Evolutionary conservation across 345 rosid genomes (phyloP), one percentile per base, ranked within the genome.

Genomic region (Eucalyptus erythrocorys): DNA sequence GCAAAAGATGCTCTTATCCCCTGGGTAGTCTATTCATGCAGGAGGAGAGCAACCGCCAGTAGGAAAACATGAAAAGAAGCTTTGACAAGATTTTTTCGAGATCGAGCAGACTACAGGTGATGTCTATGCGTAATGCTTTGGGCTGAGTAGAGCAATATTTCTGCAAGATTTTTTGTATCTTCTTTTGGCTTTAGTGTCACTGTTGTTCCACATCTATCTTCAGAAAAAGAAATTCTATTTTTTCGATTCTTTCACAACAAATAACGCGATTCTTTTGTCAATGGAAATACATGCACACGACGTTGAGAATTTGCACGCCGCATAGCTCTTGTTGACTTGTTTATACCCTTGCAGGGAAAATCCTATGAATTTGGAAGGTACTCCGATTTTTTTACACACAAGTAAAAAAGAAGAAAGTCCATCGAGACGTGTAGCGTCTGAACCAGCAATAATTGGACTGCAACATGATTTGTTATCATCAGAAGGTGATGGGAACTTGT

Each of bases 281-380:
- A 3, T 37, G 82, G 82, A 71, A 19, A 71, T 37, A 19, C 4
- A 1, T 5, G 82, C 45, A 1, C 26, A 21, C 0, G 3, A 9
- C 0, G 4, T 71, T 10, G 45, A 37, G 45, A 71, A 3, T 71
- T 19, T 10, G 0, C 27, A 71, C 1, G 45, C 15, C 1, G 27
- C 27, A 37, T 37, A 71, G 45, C 82, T 10, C 10, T 76, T 0
- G 1, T 1, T 10, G 27, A 71, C 47, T 37, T 37, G 47, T 37
- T 37, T 37, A 76, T 10, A 0, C 82, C 14, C 47, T 76, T 37
- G 14, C 45, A 76, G 82, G 45, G 0, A 76, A 76, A 37, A 76
- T 76, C 27, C 27, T 19, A 2, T 64, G 19, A 64, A 64, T n/a
- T 64, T 64, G 5, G 71, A n/a, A 76, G 27, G 45, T 76, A 6